Percentiles rank a stretch among this genome's conserved stretches.
Evolutionary conservation across 2,329 filamentous ascomycete species (phyloP).

Genomic region (Alternaria gaisen): DNA sequence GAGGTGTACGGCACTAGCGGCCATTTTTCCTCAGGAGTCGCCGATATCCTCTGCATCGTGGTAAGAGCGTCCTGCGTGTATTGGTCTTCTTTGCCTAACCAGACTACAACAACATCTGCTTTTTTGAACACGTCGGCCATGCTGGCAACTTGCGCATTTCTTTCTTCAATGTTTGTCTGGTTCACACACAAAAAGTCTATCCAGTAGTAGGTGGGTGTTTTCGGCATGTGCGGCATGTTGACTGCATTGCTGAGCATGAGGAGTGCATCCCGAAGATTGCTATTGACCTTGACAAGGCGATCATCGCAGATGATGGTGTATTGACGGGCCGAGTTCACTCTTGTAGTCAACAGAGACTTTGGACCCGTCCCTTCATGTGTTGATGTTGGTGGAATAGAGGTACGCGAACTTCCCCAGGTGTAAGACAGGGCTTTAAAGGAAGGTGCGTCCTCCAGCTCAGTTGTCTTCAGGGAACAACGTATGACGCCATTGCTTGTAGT

Average conservation of each 20-base stretch:
- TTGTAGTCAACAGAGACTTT: neutral
- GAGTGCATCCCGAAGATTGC: slow-evolving; percentile 36
- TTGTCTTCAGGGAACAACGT: slow-evolving; percentile 25
- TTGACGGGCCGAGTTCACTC: slow-evolving; percentile 7
- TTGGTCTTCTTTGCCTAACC: slow-evolving; percentile 43
- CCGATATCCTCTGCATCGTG: slow-evolving; percentile 29
- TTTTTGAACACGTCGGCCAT: slow-evolving; percentile 42
- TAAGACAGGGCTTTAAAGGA: slow-evolving; percentile 31
- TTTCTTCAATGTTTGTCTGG: slow-evolving; percentile 34
- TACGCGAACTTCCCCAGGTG: slow-evolving; percentile 30
- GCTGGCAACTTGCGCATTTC: slow-evolving; percentile 37
- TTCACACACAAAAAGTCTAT: slow-evolving; percentile 45
- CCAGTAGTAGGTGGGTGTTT: slow-evolving; percentile 35
- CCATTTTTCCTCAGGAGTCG: slow-evolving; percentile 30
- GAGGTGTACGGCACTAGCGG: slow-evolving; percentile 31
- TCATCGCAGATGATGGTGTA: slow-evolving; percentile 33
- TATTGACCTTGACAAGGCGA: slow-evolving; percentile 28
- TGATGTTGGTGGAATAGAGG: neutral
- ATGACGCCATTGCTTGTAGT: slow-evolving; percentile 19
- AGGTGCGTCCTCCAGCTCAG: slow-evolving; percentile 29
- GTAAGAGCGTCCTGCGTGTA: slow-evolving; percentile 33
- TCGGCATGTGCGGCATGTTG: slow-evolving; percentile 9
- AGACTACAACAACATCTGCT: slow-evolving; percentile 39
- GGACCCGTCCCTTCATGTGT: neutral
- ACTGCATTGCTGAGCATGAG: slow-evolving; percentile 29